Evolutionary conservation across 371 early-diverging fungal genomes (phyloP).

Genomic region (Mucor piriformis): DNA sequence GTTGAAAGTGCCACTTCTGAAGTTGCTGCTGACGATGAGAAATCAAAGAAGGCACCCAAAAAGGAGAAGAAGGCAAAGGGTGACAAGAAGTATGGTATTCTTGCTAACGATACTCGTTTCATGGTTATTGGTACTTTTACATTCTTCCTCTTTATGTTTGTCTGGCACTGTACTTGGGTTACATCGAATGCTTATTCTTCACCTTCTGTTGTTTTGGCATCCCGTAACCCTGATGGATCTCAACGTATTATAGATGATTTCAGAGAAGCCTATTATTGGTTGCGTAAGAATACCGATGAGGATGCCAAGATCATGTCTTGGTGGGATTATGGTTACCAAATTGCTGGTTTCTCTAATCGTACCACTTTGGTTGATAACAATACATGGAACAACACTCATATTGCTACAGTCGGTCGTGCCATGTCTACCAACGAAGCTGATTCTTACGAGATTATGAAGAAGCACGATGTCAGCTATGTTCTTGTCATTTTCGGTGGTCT

Average conservation of each 20-base stretch:
- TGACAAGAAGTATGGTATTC: constrained; percentile 35
- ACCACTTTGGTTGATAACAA: constrained; percentile 99
- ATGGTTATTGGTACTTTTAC: constrained; percentile 60
- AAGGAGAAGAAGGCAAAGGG: constrained; percentile 22
- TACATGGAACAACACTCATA: constrained; percentile 99
- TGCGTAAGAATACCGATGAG: constrained; percentile 92
- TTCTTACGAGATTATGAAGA: constrained; percentile 86
- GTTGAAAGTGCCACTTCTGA: neutral
- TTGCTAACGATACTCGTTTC: constrained; percentile 46
- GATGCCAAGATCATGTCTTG: constrained; percentile 97
- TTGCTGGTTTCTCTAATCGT: constrained; percentile 98
- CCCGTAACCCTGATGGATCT: constrained; percentile 83
- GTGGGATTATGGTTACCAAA: constrained; percentile 99
- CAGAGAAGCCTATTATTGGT: constrained; percentile 99
- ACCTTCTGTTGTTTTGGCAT: constrained; percentile 98
- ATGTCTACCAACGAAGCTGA: constrained; percentile 92
- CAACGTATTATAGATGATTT: constrained; percentile 98
- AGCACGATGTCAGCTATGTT: constrained; percentile 95
- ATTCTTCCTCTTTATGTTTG: constrained; percentile 79
- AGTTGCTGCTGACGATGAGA: constrained; percentile 1
- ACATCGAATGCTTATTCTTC: constrained; percentile 97
- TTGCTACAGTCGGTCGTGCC: constrained; percentile 97
- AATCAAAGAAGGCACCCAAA: constrained; percentile 11
- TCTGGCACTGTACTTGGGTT: constrained; percentile 98
- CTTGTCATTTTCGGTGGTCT: constrained; percentile 95